Base-by-base conservation (phyloP, 2,329 filamentous ascomycete genomes). In the Fusarium verticillioides region DNA sequence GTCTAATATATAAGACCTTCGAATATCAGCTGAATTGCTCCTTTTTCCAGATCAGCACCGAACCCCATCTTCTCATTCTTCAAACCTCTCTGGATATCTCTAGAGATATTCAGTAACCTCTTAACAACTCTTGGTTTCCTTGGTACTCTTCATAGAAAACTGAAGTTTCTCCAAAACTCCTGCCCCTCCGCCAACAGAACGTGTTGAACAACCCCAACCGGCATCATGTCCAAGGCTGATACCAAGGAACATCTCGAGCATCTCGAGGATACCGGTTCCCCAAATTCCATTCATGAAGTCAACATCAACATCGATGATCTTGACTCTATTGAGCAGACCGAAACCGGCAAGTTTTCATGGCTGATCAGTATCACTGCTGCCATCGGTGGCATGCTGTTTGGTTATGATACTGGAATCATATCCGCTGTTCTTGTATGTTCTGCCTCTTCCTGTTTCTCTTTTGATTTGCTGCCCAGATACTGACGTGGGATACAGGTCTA, bases 321-420 rank as follows among this genome's bases (percentile, higher is more conserved):
- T 32, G 76, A 78, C 37, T 73, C 66, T 26, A 78, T 78, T 26
- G 76, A 78, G 47, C 69, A 63, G 8, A 78, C 76, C 52, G 62
- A 75, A 57, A 74, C 76, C 13, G 75, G 75, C 16, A 77, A 71
- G 34, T 78, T 72, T 46, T 70, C 76, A 4, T 78, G 76, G 76
- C 76, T 78, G 4, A 72, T 78, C 30, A 75, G 70, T 16, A 72
- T 78, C 34, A 78, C 76, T 12, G 76, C 75, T 47, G 78, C 81
- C 39, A 79, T 83, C 19, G 82, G 82, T 6, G 83, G 83, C 16
- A 79, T 83, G 61, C 79, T 84, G 12, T 84, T 84, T 42, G 76
- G 69, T 30, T 78, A 78, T 28, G 76, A 78, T 28, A 83, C 83
- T 2, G 83, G 83, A 11, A 82, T 84, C 46, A 82, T 84, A n/a